phyloP scores from a whole-genome alignment of 1,139 yeast genomes.

The Candida albicans region DNA sequence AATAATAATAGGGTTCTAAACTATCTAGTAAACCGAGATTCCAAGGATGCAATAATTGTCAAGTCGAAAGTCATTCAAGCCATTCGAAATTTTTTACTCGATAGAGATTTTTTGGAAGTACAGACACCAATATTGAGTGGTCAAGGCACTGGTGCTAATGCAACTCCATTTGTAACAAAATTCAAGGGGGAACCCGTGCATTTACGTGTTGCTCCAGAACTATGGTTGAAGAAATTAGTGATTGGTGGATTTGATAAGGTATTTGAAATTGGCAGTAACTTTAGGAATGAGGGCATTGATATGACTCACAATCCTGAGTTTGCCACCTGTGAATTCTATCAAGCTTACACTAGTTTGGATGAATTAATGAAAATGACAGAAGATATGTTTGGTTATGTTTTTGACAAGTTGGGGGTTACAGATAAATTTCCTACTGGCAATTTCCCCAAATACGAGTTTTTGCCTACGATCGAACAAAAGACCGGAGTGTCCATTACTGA shows the following conservation, averaged over 20 bases:
- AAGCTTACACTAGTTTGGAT: constrained; percentile 68
- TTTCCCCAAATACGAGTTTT: constrained; percentile 53
- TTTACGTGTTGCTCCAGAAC: constrained; percentile 88
- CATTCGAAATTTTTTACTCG: constrained; percentile 57
- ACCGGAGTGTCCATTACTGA: constrained; percentile 46
- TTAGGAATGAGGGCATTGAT: constrained; percentile 92
- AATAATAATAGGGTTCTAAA: constrained; percentile 73
- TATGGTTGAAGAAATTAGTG: constrained; percentile 83
- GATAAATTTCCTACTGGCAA: constrained; percentile 14
- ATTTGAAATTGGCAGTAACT: constrained; percentile 82
- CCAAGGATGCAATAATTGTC: constrained; percentile 50
- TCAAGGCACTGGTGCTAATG: constrained; percentile 84
- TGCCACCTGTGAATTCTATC: constrained; percentile 90
- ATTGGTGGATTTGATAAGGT: constrained; percentile 84
- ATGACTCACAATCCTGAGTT: constrained; percentile 95
- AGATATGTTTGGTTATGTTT: constrained; percentile 46
- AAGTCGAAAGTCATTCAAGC: constrained; percentile 55
- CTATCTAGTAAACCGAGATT: constrained; percentile 58
- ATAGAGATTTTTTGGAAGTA: constrained; percentile 71
- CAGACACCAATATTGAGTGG: constrained; percentile 81
- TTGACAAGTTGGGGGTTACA: constrained; percentile 17
- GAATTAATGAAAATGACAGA: constrained; percentile 71
- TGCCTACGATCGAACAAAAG: constrained; percentile 53
- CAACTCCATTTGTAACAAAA: constrained; percentile 75
- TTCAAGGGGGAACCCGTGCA: constrained; percentile 47